Base-by-base conservation (phyloP, 768 basidiomycete species). In the Daedalea quercina region DNA sequence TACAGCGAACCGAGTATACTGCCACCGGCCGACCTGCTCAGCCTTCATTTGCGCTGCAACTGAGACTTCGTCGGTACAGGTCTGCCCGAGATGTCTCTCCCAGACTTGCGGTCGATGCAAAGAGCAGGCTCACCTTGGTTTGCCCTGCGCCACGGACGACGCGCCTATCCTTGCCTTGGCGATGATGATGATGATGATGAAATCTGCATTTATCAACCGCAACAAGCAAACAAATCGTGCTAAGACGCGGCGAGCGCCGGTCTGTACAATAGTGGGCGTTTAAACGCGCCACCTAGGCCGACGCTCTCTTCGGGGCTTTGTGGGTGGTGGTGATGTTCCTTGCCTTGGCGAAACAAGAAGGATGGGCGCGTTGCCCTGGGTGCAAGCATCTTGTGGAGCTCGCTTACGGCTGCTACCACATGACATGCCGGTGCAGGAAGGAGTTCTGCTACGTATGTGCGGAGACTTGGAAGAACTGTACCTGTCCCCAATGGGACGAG, bases 401-500 rank as follows among this genome's bases (percentile, higher is more conserved):
- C 19, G 40, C 57, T 1, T 25, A 56, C 35, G 73, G 72, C 0
- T 73, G 72, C 54, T 70, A 70, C 59, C 72, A 75, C 54, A 72
- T 73, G 61, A 71, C 67, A 2, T 75, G 72, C 58, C 56, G 66
- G 37, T 73, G 72, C 60, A 65, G 68, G 15, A 67, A 67, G 23
- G 64, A 74, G 52, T 75, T 75, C 55, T 74, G 74, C 56, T 73
- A 87, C 60, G 46, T 81, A 9, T 88, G 87, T 60, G 78, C 79
- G 0, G 74, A 63, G 25, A 69, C 54, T 9, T 88, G 85, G 85
- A 85, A 81, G 66, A 73, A 66, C 0, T 90, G 86, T 52, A 3
- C 1, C 0, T 88, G 86, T 54, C 69, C 69, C 0, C 81, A 82
- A 43, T 87, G 84, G 83, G 83, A 87, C 7, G 85, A 87, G 53